phyloP scores from a whole-genome alignment of 306 rosid species.

The Medicago lupulina region DNA sequence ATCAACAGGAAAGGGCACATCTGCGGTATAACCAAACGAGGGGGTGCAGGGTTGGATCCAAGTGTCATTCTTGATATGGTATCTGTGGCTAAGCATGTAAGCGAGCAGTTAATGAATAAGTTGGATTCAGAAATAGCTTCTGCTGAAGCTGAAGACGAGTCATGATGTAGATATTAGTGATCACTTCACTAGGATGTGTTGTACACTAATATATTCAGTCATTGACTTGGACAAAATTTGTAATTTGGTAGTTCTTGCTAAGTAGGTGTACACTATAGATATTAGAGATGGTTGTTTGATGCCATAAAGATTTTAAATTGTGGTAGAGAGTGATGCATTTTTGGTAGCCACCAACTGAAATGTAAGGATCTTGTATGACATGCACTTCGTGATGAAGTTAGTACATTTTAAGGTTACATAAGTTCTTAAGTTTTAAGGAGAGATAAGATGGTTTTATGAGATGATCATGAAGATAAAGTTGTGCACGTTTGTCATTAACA shows the following conservation, averaged over 20 bases:
- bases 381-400: neutral
- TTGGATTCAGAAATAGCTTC: constrained; percentile 85
- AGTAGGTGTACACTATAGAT: neutral
- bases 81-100: constrained; percentile 75
- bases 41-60: constrained; percentile 82
- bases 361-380: neutral
- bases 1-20: constrained; percentile 69
- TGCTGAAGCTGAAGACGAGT: constrained; percentile 77
- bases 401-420: neutral
- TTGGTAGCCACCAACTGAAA: constrained; percentile 9
- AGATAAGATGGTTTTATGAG: no score
- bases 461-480: no score
- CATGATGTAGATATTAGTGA: constrained; percentile 45
- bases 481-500: no score
- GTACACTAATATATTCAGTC: constrained; percentile 5
- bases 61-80: constrained; percentile 88
- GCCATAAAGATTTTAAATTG: neutral
- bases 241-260: constrained; percentile 2
- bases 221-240: constrained; percentile 8
- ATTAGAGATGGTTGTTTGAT: neutral
- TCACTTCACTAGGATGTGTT: constrained; percentile 7
- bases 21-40: constrained; percentile 82
- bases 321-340: neutral
- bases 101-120: constrained; percentile 70
- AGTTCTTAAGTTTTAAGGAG: no score